phyloP scores from a whole-genome alignment of 352 stramenopile species.

The Phytophthora rubi region DNA sequence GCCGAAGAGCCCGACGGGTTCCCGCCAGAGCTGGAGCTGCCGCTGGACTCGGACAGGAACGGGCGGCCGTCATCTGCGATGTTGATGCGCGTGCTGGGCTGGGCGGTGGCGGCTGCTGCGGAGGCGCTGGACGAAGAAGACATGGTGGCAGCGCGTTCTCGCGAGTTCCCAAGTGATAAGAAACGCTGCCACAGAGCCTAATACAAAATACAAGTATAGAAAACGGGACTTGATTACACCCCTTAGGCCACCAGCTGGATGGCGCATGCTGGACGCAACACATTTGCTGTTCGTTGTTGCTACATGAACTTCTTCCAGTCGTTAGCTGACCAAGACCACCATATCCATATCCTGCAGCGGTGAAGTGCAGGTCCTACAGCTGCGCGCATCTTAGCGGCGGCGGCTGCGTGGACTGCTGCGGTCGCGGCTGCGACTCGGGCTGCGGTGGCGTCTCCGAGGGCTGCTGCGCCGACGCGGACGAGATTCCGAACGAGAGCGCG shows the following conservation, averaged over 20 bases:
- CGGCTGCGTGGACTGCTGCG: conserved; percentile 19
- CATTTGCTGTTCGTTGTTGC: conserved; percentile 14
- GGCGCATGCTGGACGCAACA: too few species aligned
- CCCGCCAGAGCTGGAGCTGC: conserved; percentile 16
- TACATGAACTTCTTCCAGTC: neutral
- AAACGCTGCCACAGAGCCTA: conserved; percentile 6
- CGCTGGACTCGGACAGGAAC: conserved; percentile 28
- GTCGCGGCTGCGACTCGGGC: conserved; percentile 33
- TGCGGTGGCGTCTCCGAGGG: conserved; percentile 36
- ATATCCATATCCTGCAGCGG: conserved; percentile 1
- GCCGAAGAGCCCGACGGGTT: conserved; percentile 11
- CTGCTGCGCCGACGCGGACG: conserved; percentile 32
- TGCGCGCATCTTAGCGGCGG: conserved; percentile 24
- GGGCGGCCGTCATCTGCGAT: conserved; percentile 28
- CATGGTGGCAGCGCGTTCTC: conserved; percentile 3
- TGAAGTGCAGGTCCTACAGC: neutral
- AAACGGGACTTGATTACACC: conserved; percentile 1
- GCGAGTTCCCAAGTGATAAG: conserved; percentile 3
- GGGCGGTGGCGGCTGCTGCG: conserved; percentile 2
- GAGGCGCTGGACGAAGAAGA: conserved; percentile 13
- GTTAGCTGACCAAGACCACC: neutral
- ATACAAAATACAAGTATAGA: conserved; percentile 23
- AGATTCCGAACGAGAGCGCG: conserved; percentile 37
- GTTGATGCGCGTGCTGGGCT: conserved; percentile 33
- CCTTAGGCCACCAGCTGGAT: neutral